Percentiles rank a stretch among this genome's conserved stretches.
Conservation (phyloP, 2,329 filamentous ascomycete species). For the Phaeomoniella chlamydospora region DNA sequence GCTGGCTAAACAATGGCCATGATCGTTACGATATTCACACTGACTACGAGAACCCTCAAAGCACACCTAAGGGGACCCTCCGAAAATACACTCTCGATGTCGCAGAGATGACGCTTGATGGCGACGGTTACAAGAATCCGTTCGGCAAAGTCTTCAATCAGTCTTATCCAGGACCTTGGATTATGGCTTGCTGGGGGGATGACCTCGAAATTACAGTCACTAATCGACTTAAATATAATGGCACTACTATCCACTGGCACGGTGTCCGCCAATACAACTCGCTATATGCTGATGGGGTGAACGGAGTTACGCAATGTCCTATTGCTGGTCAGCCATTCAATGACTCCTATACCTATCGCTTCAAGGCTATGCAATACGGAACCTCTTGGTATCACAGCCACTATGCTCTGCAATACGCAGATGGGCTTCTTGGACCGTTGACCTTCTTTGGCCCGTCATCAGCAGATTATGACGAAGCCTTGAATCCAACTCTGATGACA, state of each 20-base stretch:
- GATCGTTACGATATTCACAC: constrained; percentile 2
- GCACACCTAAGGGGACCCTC: constrained; percentile 10
- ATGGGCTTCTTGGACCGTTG: constrained; percentile 1
- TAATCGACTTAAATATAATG: constrained; percentile 39
- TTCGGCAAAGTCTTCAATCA: constrained; percentile 42
- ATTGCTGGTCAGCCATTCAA: constrained; percentile 39
- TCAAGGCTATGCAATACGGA: constrained; percentile 38
- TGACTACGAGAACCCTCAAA: constrained; percentile 15
- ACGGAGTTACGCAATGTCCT: constrained; percentile 36
- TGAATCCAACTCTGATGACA: constrained; percentile 8
- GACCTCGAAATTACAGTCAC: constrained; percentile 30
- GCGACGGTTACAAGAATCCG: constrained; percentile 2
- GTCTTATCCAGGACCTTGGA: constrained; percentile 51
- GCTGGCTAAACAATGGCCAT: constrained; percentile 4
- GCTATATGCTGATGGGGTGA: constrained; percentile 43
- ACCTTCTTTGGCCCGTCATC: constrained; percentile 12
- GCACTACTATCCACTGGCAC: constrained; percentile 50
- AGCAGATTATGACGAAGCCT: constrained; percentile 11
- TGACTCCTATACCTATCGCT: constrained; percentile 40
- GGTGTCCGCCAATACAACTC: constrained; percentile 43
- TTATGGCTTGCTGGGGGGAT: constrained; percentile 51
- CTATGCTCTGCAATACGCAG: constrained; percentile 21
- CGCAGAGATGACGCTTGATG: not conserved
- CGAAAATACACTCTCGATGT: constrained; percentile 4
- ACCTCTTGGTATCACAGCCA: constrained; percentile 49